phyloP scores from a whole-genome alignment of 331 rosid genomes.

The Ulmus americana region DNA sequence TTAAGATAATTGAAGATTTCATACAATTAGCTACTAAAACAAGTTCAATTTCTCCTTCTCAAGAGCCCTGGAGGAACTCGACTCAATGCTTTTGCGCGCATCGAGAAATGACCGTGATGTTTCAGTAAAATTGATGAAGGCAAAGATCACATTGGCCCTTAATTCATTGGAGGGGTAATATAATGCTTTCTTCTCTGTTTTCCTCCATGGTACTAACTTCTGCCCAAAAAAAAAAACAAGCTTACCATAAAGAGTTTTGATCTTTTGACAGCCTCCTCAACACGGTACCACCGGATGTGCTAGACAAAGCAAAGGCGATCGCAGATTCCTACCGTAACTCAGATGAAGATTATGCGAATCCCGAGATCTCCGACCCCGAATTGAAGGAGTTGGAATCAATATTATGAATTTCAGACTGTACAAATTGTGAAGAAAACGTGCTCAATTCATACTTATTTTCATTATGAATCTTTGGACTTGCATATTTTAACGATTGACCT shows the following conservation, averaged over 20 bases:
- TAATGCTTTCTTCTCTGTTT: background rate
- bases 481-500: background rate
- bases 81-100: conserved; percentile 64
- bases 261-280: conserved; percentile 65
- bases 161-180: conserved; percentile 60
- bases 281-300: conserved; percentile 78
- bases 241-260: conserved; percentile 17
- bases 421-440: background rate
- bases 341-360: conserved; percentile 37
- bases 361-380: conserved; percentile 46
- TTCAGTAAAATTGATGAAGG: conserved; percentile 68
- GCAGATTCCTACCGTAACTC: conserved; percentile 67
- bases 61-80: conserved; percentile 91
- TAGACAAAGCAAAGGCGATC: conserved; percentile 56
- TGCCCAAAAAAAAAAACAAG: background rate
- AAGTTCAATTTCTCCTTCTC: conserved; percentile 12
- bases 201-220: background rate
- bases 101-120: conserved; percentile 73
- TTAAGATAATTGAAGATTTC: background rate
- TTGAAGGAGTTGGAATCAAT: conserved; percentile 65
- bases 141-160: conserved; percentile 48
- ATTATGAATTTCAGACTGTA: conserved; percentile 30
- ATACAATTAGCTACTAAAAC: background rate
- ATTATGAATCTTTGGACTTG: background rate
- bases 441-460: too few species aligned